These are phyloP conservation scores for Pseudogymnoascus sp. DNA, from an alignment of 2,329 filamentous ascomycete genomes.

Conservation along the genomic window DNA sequence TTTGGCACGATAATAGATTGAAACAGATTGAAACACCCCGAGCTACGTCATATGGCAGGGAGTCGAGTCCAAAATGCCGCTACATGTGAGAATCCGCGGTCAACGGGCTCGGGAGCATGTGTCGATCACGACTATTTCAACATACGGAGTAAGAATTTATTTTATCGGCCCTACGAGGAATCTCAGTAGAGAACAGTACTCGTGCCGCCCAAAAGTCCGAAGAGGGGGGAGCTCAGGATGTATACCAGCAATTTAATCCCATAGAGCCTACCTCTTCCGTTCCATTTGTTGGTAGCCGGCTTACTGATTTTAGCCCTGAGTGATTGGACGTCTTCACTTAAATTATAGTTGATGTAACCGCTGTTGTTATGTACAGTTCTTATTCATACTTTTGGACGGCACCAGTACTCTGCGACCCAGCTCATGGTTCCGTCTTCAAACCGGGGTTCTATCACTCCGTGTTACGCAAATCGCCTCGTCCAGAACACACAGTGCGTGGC, in stretches of 20 bases:
- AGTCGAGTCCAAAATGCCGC: neutral
- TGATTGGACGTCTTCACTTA: too few species aligned
- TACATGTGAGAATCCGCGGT: constrained; percentile 5
- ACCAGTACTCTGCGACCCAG: too few species aligned
- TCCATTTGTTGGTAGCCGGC: too few species aligned
- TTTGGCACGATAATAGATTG: neutral
- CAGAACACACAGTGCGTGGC: neutral
- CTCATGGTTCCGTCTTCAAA: neutral
- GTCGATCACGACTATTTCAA: constrained; percentile 3
- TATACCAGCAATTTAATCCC: too few species aligned
- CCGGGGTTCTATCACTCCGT: neutral
- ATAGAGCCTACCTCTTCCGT: too few species aligned
- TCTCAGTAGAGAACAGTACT: neutral
- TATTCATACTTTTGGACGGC: too few species aligned
- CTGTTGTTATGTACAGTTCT: too few species aligned
- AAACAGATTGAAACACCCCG: neutral
- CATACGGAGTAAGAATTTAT: neutral
- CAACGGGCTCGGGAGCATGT: neutral
- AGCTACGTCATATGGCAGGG: neutral
- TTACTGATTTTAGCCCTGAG: too few species aligned
- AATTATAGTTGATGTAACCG: too few species aligned
- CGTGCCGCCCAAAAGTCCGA: too few species aligned
- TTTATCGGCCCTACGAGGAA: neutral
- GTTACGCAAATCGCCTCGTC: neutral
- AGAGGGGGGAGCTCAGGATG: too few species aligned